phyloP scores from a whole-genome alignment of 352 stramenopile genomes.

The Phytophthora pini region DNA sequence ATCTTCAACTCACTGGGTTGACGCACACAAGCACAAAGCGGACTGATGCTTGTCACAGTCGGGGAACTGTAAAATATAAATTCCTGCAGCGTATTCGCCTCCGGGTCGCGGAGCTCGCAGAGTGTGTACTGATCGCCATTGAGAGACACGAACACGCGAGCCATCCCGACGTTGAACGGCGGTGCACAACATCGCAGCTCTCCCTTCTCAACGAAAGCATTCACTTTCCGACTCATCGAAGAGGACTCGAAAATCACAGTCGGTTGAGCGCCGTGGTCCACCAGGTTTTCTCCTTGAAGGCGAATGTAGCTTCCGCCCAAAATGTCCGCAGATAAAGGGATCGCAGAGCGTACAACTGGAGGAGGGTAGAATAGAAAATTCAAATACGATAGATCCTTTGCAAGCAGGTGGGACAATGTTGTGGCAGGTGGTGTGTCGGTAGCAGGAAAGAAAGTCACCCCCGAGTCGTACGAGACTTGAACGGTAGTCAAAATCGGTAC shows the following conservation, averaged over 20 bases:
- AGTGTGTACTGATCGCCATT: conserved; percentile 82
- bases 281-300: conserved; percentile 60
- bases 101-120: conserved; percentile 63
- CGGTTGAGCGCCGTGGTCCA: conserved; percentile 71
- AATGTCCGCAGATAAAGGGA: conserved; percentile 71
- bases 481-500: conserved; percentile 68
- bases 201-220: conserved; percentile 70
- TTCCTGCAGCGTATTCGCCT: conserved; percentile 47
- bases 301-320: conserved; percentile 71
- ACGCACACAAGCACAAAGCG: conserved; percentile 59
- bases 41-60: conserved; percentile 57
- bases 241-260: conserved; percentile 68
- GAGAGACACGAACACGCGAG: conserved; percentile 68
- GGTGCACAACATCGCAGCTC: conserved; percentile 73
- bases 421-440: conserved; percentile 15
- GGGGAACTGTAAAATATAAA: conserved; percentile 84
- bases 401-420: conserved; percentile 27
- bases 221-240: conserved; percentile 61
- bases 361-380: conserved; percentile 81
- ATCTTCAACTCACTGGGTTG: conserved; percentile 61
- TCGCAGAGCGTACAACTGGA: conserved; percentile 52
- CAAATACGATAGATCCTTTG: conserved; percentile 71
- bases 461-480: conserved; percentile 73
- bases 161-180: conserved; percentile 62
- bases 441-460: conserved; percentile 39